A percentile compares a stretch with the other conserved stretches of the same genome.
Conservation (phyloP, 1,284 basidiomycete genomes). For the Vanrija sp. region DNA sequence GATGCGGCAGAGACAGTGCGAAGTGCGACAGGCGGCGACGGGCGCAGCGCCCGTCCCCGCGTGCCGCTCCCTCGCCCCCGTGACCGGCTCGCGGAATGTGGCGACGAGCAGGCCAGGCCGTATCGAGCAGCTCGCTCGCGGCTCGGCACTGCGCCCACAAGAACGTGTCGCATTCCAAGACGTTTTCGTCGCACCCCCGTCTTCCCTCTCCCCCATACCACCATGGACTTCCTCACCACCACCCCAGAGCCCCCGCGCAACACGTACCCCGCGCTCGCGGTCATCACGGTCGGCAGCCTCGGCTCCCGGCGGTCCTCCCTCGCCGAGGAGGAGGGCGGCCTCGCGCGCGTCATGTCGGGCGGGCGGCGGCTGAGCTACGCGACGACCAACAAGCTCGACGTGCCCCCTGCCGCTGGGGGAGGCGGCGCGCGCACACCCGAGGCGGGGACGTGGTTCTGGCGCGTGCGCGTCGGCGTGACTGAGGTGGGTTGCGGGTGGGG, state of each 20-base stretch:
- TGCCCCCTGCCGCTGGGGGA: constrained; percentile 1
- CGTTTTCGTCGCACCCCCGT: neutral
- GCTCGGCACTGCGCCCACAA: too few species aligned
- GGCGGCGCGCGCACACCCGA: constrained; percentile 5
- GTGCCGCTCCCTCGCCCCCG: too few species aligned
- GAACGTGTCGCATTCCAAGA: too few species aligned
- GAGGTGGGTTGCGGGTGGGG: constrained; percentile 25
- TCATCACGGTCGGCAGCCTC: constrained; percentile 26
- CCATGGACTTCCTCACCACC: constrained; percentile 36
- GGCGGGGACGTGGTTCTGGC: constrained; percentile 42
- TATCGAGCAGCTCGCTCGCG: too few species aligned
- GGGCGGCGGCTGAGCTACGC: constrained; percentile 4
- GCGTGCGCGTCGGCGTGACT: constrained; percentile 36
- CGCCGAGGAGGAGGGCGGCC: constrained; percentile 14
- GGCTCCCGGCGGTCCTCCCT: constrained; percentile 27
- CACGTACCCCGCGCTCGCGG: constrained; percentile 39
- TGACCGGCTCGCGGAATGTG: too few species aligned
- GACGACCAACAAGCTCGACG: constrained; percentile 22
- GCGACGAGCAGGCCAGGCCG: too few species aligned
- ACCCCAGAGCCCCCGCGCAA: constrained; percentile 25
- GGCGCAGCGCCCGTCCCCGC: too few species aligned
- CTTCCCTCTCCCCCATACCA: constrained; percentile 4
- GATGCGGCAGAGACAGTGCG: too few species aligned
- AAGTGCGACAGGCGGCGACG: too few species aligned
- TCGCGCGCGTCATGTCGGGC: constrained; percentile 36